A percentile compares a stretch with the other conserved stretches of the same genome.
Evolutionary conservation across 345 rosid species (phyloP).

Genomic region (Physaria fendleri): DNA sequence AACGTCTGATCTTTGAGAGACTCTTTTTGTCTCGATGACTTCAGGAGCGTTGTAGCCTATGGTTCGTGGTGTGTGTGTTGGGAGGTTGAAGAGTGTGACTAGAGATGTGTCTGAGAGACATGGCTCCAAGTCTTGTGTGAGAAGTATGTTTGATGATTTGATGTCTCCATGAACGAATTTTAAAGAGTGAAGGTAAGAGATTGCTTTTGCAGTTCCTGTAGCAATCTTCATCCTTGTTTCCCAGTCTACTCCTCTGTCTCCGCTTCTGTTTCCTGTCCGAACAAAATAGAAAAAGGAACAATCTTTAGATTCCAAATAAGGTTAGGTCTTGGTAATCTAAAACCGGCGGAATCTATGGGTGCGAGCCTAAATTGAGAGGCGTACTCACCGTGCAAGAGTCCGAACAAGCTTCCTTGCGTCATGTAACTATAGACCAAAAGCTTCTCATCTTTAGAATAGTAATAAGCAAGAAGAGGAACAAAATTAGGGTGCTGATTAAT

Average conservation of each 20-base stretch:
- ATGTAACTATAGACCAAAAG: conserved; percentile 56
- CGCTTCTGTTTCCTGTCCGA: conserved; percentile 34
- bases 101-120: conserved; percentile 61
- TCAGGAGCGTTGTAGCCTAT: conserved; percentile 75
- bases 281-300: conserved; percentile 2
- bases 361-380: no score
- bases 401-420: conserved; percentile 60
- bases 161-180: conserved; percentile 66
- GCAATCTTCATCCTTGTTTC: conserved; percentile 58
- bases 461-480: conserved; percentile 61
- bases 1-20: conserved; percentile 62
- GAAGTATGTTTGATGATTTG: conserved; percentile 67
- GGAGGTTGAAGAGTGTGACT: conserved; percentile 48
- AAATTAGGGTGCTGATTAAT: conserved; percentile 53
- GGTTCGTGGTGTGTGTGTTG: conserved; percentile 41
- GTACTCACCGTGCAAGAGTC: conserved; percentile 56
- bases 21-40: conserved; percentile 52
- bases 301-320: background rate
- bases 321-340: background rate
- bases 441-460: conserved; percentile 64
- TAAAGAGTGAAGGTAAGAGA: conserved; percentile 50
- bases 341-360: no score
- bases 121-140: conserved; percentile 49
- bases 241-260: conserved; percentile 53
- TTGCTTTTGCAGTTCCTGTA: conserved; percentile 56